These are phyloP conservation scores for Botrytis fabae DNA, from an alignment of 2,329 filamentous ascomycete genomes.

Conservation along the genomic window DNA sequence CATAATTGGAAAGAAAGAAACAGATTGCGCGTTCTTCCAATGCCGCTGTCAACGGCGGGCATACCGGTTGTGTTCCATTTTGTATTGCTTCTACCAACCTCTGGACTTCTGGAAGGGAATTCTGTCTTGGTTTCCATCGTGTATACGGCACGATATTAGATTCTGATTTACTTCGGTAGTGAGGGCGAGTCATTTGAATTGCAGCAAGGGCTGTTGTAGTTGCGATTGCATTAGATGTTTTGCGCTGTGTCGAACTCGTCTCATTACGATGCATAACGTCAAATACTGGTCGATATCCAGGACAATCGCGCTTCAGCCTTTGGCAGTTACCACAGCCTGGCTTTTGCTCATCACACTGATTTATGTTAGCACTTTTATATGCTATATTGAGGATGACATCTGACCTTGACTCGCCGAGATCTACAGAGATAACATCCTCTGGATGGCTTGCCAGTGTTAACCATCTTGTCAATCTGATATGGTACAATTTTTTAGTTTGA, in stretches of 20 bases:
- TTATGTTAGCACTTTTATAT: neutral
- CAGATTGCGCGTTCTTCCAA: conserved; percentile 22
- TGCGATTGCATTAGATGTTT: neutral
- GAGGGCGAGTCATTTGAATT: neutral
- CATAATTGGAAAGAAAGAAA: conserved; percentile 23
- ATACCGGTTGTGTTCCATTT: conserved; percentile 3
- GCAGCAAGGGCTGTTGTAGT: neutral
- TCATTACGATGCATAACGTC: conserved; percentile 18
- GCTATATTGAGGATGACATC: neutral
- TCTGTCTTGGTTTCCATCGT: conserved; percentile 9
- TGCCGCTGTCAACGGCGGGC: conserved; percentile 13
- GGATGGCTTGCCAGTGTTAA: conserved; percentile 24
- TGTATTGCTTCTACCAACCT: conserved; percentile 16
- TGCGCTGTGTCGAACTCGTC: conserved; percentile 4
- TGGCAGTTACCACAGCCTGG: conserved; percentile 31
- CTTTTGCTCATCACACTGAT: conserved; percentile 27
- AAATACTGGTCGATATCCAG: conserved; percentile 19
- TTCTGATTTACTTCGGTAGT: neutral
- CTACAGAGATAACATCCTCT: conserved; percentile 27
- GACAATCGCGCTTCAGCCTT: conserved; percentile 20
- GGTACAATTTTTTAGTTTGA: neutral
- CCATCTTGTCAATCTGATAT: conserved; percentile 4
- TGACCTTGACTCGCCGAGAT: conserved; percentile 28
- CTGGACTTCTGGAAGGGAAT: conserved; percentile 1
- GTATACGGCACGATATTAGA: neutral